Percentiles rank a stretch among this genome's conserved stretches.
phyloP scores from a whole-genome alignment of 192 early-diverging fungal genomes.

The Coemansia sp. region DNA sequence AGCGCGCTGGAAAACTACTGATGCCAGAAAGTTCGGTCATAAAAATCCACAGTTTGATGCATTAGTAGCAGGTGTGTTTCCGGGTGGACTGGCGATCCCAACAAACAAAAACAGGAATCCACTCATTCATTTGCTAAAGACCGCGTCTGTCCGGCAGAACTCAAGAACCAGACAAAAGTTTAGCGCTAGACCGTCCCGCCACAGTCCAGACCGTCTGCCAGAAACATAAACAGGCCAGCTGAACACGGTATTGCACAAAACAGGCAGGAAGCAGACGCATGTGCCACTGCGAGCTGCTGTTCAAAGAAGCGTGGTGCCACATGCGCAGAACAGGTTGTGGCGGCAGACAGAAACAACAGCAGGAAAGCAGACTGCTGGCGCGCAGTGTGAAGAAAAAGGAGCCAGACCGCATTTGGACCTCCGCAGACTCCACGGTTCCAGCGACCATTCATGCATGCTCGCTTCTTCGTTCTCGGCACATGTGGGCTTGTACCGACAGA shows the following conservation, averaged over 20 bases:
- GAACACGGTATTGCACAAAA: background rate
- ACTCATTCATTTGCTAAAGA: background rate
- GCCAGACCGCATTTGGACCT: slow-evolving; percentile 1
- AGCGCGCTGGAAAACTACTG: slow-evolving; percentile 17
- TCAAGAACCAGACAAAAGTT: background rate
- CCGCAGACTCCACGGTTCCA: background rate
- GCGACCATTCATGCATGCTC: background rate
- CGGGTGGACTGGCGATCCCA: slow-evolving; percentile 5
- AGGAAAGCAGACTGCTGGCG: too few relatives aligned
- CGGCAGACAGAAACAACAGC: background rate
- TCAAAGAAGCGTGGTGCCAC: background rate
- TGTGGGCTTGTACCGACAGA: background rate
- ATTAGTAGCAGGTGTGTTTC: slow-evolving; percentile 2
- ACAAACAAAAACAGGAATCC: slow-evolving; percentile 5
- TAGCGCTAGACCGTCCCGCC: too few relatives aligned
- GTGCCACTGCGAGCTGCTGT: background rate
- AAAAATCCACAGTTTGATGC: background rate
- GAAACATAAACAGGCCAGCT: too few relatives aligned
- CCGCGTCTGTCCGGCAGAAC: background rate
- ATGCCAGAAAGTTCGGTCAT: background rate
- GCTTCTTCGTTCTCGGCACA: background rate
- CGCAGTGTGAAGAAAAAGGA: too few relatives aligned
- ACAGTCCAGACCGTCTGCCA: too few relatives aligned
- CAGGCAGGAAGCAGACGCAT: background rate
- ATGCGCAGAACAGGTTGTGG: background rate